Evolutionary conservation across 2,329 filamentous ascomycete species (phyloP).

Genomic region (Aspergillus awamori): DNA sequence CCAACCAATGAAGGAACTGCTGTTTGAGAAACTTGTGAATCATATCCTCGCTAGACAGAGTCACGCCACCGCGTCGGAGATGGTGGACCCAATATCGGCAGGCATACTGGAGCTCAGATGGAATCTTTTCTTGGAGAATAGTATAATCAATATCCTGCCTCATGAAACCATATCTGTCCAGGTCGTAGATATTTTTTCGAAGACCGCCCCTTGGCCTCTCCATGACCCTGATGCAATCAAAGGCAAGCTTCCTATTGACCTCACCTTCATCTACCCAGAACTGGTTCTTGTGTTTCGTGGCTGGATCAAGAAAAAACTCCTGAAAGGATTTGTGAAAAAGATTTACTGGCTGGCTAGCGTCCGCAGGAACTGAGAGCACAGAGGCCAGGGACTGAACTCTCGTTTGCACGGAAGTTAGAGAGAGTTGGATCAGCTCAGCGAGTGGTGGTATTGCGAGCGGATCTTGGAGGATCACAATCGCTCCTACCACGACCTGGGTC

Average conservation of each 20-base stretch:
- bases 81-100: constrained; percentile 34
- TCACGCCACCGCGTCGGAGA: constrained; percentile 19
- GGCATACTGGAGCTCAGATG: constrained; percentile 28
- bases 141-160: constrained; percentile 15
- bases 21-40: constrained; percentile 11
- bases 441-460: constrained; percentile 26
- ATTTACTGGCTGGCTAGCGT: constrained; percentile 14
- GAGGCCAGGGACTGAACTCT: constrained; percentile 24
- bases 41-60: constrained; percentile 3
- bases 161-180: constrained; percentile 13
- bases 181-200: constrained; percentile 21
- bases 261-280: constrained; percentile 38
- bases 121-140: constrained; percentile 19
- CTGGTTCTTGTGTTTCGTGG: constrained; percentile 13
- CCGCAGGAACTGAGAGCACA: constrained; percentile 21
- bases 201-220: neutral
- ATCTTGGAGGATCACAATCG: constrained; percentile 25
- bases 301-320: constrained; percentile 32
- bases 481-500: constrained; percentile 27
- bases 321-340: constrained; percentile 36
- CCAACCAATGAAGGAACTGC: constrained; percentile 31
- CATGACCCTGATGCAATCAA: constrained; percentile 30
- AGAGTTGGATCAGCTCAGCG: constrained; percentile 15
- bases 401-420: constrained; percentile 9
- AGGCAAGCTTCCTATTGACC: constrained; percentile 33